phyloP scores from a whole-genome alignment of 345 rosid species.

The Iberis pinnata region DNA sequence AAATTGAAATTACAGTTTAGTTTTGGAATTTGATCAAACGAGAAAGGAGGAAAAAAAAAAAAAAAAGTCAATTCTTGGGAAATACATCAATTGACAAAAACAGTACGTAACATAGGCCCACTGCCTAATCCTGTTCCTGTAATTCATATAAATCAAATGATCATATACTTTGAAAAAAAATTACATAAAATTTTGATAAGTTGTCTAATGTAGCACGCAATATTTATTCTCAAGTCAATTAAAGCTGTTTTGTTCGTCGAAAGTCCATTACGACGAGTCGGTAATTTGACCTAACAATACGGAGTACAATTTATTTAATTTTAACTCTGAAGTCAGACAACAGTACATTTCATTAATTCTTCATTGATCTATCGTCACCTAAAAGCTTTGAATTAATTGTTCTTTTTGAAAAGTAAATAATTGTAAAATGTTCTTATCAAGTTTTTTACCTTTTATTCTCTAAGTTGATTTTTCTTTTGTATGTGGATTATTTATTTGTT shows the following conservation, averaged over 20 bases:
- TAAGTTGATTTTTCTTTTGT: too few relatives aligned
- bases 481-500: too few relatives aligned
- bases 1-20: too few relatives aligned
- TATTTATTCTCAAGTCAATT: constrained; percentile 22
- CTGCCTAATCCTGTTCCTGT: constrained; percentile 24
- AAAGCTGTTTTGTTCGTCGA: not conserved
- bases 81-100: constrained; percentile 20
- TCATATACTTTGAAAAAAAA: not conserved
- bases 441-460: too few relatives aligned
- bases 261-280: not conserved
- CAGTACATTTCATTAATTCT: too few relatives aligned
- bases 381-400: too few relatives aligned
- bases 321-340: not conserved
- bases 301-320: not conserved
- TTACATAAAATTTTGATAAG: too few relatives aligned
- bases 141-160: constrained; percentile 13
- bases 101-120: constrained; percentile 9
- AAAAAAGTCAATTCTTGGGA: constrained; percentile 15
- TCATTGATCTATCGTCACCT: too few relatives aligned
- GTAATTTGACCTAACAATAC: constrained; percentile 10
- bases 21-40: constrained; percentile 11
- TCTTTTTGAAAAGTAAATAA: too few relatives aligned
- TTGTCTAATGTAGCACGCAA: constrained; percentile 20
- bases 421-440: too few relatives aligned
- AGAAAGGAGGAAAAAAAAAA: constrained; percentile 7